Evolutionary conservation across 495 filamentous ascomycete species (phyloP), one percentile per base, ranked within the genome.

Genomic region (Podospora sp.): DNA sequence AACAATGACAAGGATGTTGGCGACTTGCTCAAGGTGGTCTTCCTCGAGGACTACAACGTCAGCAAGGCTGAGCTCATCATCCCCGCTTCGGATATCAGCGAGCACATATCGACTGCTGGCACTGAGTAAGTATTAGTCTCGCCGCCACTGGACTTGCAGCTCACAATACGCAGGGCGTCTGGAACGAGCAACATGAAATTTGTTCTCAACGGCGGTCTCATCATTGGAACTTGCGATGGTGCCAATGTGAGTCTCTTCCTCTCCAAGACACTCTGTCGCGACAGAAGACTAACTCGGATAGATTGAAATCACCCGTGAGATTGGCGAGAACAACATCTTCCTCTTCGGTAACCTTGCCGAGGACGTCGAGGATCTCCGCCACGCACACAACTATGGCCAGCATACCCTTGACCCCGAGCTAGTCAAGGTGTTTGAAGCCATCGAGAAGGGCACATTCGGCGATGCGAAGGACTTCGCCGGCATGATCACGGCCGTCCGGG

Each of bases 221-320:
- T 99, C 68, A 98, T 99, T 65, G 95, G 95, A 74, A 99, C 95
- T 46, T 97, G 93, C 76, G 95, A 99, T 73, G 95, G 95, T 74
- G 95, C 95, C 64, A 99, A 99, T 70, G 93, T 96, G 84, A 85
- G 89, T 83, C 6, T 6, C 11, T 25, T n/a, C 21, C 36, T 14
- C 0, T 0, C 11, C 24, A 40, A 29, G 8, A 16, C 2, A 51
- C 12, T 8, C 18, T n/a, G 9, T n/a, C n/a, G n/a, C n/a, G n/a
- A n/a, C n/a, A n/a, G n/a, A n/a, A n/a, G n/a, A n/a, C 63, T 75
- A 29, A 76, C 65, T 2, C 14, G 18, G 26, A 25, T 25, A 95
- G 92, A 97, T 97, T 75, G 93, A 97, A 83, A 98, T 99, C 75
- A 98, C 95, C 6, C 93, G 96, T 63, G 96, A 99, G 79, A 91